Evolutionary conservation across 305 asterid genomes (phyloP), one percentile per base, ranked within the genome.

Genomic region (Galium porrigens): DNA sequence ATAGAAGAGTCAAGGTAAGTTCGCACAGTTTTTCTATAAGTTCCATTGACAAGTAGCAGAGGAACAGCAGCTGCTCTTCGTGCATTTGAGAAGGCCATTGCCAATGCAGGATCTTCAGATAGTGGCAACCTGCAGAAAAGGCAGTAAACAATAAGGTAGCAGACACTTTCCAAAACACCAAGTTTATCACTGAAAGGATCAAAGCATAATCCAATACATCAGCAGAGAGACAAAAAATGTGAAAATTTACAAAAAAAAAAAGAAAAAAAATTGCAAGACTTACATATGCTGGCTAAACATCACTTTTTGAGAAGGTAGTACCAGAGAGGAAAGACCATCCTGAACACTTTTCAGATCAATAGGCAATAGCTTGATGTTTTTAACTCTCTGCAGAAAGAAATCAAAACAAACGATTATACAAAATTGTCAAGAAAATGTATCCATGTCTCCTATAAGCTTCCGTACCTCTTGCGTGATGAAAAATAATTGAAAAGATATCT

Each of bases 41-140:
- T 92, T 71, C 99, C 99, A 77, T 92, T 92, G 74, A 92, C 99
- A 63, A 92, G 96, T 69, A 92, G 81, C 58, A 80, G 72, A 20
- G 99, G 99, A 29, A 92, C 94, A 68, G 96, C 88, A 74, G 99
- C 95, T 53, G 99, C 97, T 80, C 95, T 82, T 79, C 95, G 81
- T 70, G 99, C 89, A 68, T 84, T 96, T 60, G 99, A 87, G 75
- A 92, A 92, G 4, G 96, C 96, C 97, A 92, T 92, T 60, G 99
- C 96, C 84, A 92, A 76, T 68, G 96, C 88, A 79, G 95, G 89
- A 72, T 92, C 96, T 70, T 92, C 99, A 25, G 99, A 89, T 68
- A 92, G 83, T 4, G 94, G 78, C 70, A 92, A 71, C 90, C 99
- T 92, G 80, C 58, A 58, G 68, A 68, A 55, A 78, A 9, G 64